phyloP scores from a whole-genome alignment of 306 rosid species.

The Lathyrus oleraceus region DNA sequence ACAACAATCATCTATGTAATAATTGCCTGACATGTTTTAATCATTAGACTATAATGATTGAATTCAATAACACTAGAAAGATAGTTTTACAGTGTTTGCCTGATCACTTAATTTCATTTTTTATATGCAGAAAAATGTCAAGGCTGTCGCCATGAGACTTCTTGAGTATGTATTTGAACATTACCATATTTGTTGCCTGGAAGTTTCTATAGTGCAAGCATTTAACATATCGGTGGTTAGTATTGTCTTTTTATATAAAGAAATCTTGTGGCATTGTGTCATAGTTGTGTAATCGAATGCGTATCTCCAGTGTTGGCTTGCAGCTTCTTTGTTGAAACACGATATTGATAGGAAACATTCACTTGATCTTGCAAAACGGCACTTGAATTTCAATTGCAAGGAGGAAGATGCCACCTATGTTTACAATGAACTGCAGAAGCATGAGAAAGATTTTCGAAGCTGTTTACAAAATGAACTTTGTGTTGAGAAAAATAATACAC shows the following conservation, averaged over 20 bases:
- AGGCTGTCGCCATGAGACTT: constrained; percentile 45
- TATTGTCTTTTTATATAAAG: constrained; percentile 9
- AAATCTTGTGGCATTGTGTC: constrained; percentile 2
- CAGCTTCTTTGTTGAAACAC: constrained; percentile 55
- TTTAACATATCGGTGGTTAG: constrained; percentile 75
- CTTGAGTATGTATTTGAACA: constrained; percentile 51
- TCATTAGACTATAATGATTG: background rate
- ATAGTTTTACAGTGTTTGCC: background rate
- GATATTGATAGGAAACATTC: constrained; percentile 59
- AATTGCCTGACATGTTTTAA: constrained; percentile 5
- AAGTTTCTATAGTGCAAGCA: constrained; percentile 57
- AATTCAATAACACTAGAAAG: background rate
- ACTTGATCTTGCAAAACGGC: constrained; percentile 53
- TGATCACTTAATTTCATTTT: constrained; percentile 28
- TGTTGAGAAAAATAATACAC: constrained; percentile 30
- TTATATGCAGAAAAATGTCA: constrained; percentile 52
- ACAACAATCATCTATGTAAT: too few species aligned
- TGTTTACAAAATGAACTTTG: constrained; percentile 30
- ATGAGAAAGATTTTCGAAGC: constrained; percentile 42
- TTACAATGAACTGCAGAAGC: constrained; percentile 53
- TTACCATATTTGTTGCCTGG: constrained; percentile 45
- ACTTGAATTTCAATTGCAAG: constrained; percentile 59
- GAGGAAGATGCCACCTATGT: constrained; percentile 55
- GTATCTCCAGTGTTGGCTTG: constrained; percentile 72
- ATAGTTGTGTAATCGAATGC: constrained; percentile 33